Conservation (phyloP, 2,329 filamentous ascomycete genomes). For the Sclerotinia nivalis region DNA sequence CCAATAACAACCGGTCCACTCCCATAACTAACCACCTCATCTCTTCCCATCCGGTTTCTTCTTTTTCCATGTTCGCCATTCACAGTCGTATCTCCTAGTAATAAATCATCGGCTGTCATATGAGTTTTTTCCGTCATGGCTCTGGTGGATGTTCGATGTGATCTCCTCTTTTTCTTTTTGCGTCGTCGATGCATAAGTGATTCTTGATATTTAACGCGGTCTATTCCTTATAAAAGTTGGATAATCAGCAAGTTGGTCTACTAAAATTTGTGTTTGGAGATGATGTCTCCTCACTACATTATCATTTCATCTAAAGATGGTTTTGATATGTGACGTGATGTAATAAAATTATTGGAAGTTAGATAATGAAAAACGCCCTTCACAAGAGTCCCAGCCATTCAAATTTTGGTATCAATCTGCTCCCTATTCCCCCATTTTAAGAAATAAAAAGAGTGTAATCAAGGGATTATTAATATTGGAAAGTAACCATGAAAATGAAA, state of each 20-base stretch:
- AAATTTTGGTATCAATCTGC: background rate
- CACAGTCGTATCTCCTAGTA: slow-evolving; percentile 14
- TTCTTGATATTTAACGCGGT: slow-evolving; percentile 16
- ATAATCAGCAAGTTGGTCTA: slow-evolving; percentile 10
- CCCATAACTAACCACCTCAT: slow-evolving; percentile 23
- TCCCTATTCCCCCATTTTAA: background rate
- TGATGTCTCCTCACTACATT: background rate
- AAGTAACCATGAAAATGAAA: slow-evolving; percentile 14
- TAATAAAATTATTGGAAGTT: slow-evolving; percentile 4
- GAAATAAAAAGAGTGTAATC: background rate
- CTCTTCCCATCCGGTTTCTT: slow-evolving; percentile 5
- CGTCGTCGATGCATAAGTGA: slow-evolving; percentile 14
- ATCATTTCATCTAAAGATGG: slow-evolving; percentile 20
- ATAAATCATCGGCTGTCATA: slow-evolving; percentile 19
- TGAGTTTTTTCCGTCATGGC: slow-evolving; percentile 13
- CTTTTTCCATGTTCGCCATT: slow-evolving; percentile 11
- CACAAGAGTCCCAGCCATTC: background rate
- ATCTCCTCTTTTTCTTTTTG: slow-evolving; percentile 23
- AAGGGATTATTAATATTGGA: background rate
- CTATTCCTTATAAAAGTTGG: background rate
- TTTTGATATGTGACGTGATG: slow-evolving; percentile 17
- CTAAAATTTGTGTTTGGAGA: background rate
- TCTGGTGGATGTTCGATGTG: slow-evolving; percentile 14
- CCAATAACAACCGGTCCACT: slow-evolving; percentile 3
- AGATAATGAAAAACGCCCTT: slow-evolving; percentile 1